Evolutionary conservation across 1,284 basidiomycete species (phyloP).

Genomic region (Trichosporon coremiiforme): DNA sequence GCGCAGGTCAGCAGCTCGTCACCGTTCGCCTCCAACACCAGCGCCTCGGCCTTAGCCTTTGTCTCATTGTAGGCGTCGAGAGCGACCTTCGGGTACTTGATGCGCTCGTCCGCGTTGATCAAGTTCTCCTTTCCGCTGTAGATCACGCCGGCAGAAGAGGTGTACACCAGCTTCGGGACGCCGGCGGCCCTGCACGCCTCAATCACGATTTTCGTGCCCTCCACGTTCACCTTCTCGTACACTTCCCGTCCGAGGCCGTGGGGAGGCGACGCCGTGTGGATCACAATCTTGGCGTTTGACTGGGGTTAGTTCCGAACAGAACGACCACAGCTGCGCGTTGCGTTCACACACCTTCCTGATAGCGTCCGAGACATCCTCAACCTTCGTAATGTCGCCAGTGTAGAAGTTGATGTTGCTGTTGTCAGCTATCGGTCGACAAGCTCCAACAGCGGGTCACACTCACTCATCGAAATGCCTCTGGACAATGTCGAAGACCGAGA

Average conservation of each 20-base stretch:
- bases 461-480: constrained; percentile 71
- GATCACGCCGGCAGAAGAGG: constrained; percentile 89
- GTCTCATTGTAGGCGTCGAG: constrained; percentile 95
- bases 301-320: too few relatives aligned
- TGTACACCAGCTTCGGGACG: constrained; percentile 89
- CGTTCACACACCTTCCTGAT: constrained; percentile 66
- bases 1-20: constrained; percentile 84
- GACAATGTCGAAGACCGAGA: constrained; percentile 84
- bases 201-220: constrained; percentile 85
- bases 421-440: background rate
- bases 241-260: constrained; percentile 70
- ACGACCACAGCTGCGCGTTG: too few relatives aligned
- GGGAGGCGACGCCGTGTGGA: constrained; percentile 93
- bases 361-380: constrained; percentile 70
- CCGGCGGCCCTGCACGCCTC: constrained; percentile 71
- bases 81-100: constrained; percentile 71
- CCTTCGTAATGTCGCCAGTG: constrained; percentile 79
- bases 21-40: constrained; percentile 83
- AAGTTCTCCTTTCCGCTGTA: constrained; percentile 78
- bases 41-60: constrained; percentile 87
- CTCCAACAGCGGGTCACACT: constrained; percentile 34
- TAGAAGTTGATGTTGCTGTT: constrained; percentile 74
- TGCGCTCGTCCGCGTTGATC: constrained; percentile 85
- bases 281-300: constrained; percentile 81
- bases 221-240: constrained; percentile 92